A percentile compares a stretch with the other conserved stretches of the same genome.
Evolutionary conservation across 495 filamentous ascomycete genomes (phyloP).

Genomic region (Aspergillus wentii): DNA sequence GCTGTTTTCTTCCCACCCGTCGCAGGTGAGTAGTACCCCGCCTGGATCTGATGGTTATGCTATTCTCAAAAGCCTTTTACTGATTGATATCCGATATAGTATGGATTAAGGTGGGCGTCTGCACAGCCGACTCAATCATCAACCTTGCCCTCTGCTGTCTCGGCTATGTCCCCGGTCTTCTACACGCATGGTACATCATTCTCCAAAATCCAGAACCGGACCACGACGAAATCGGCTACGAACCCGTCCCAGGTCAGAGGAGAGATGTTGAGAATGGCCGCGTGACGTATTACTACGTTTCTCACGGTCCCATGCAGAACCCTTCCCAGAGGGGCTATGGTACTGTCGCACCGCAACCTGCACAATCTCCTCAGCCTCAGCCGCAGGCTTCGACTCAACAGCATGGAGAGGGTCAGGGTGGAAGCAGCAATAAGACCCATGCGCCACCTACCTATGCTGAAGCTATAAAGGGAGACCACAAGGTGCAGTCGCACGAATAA

Average conservation of each 20-base stretch:
- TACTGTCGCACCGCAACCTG: constrained; percentile 25
- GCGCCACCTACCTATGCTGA: constrained; percentile 79
- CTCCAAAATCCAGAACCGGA: constrained; percentile 73
- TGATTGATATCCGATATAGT: constrained; percentile 53
- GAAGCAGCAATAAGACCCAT: constrained; percentile 27
- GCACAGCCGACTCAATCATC: constrained; percentile 88
- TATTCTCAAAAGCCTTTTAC: too few species aligned
- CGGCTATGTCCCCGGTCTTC: constrained; percentile 83
- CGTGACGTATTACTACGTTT: constrained; percentile 69
- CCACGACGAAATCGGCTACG: constrained; percentile 55
- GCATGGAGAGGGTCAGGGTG: constrained; percentile 23
- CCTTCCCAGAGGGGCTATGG: constrained; percentile 37
- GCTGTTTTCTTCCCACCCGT: constrained; percentile 93
- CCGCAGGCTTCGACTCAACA: constrained; percentile 14
- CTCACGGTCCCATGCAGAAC: constrained; percentile 37
- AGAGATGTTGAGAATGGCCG: constrained; percentile 42
- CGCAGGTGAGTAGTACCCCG: constrained; percentile 59
- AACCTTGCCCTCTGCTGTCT: constrained; percentile 89
- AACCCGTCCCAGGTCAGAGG: constrained; percentile 44
- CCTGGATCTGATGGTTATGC: too few species aligned
- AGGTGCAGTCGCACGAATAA: constrained; percentile 72
- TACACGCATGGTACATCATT: constrained; percentile 99
- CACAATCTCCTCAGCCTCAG: constrained; percentile 18
- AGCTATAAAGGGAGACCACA: constrained; percentile 82
- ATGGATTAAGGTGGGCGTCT: constrained; percentile 94